Base-by-base conservation (phyloP, 768 basidiomycete species). In the Gymnopilus junonius region DNA sequence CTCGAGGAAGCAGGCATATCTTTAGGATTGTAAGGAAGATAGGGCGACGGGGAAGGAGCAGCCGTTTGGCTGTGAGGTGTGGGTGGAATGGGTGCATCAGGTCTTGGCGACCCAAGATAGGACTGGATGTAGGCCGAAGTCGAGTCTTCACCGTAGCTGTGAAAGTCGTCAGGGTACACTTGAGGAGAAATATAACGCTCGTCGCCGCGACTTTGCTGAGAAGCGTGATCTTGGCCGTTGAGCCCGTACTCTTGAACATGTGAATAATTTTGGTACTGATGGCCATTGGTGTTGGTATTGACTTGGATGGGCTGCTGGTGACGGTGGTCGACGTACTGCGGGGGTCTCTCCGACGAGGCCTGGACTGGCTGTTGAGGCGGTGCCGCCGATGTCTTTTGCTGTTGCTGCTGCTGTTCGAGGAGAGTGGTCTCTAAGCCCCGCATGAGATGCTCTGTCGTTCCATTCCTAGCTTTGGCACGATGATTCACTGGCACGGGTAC, bases 11-110 rank as follows among this genome's bases (percentile, higher is more conserved):
- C 7, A 31, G 48, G 48, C 14, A 29, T n/a, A 51, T 51, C 48
- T 29, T 51, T 51, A 17, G 48, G 48, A 29, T 31, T 20, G 10
- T 51, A 51, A 1, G 59, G 80, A 82, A 1, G 86, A 84, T 21
- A 89, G 71, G 91, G 91, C 1, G 88, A 90, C 0, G 90, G 92
- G 0, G 90, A 88, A 0, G 90, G 89, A 1, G 90, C 89, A 8
- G 88, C 85, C 0, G 90, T 90, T 61, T 90, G 88, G 53, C 85
- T 88, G 58, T 90, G 89, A 3, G 91, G 92, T 0, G 92, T 93
- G 0, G 92, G 91, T 0, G 92, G 92, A 40, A 93, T 83, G 17
- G 92, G 92, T 0, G 90, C 92, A 61, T 87, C 85, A 0, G 90
- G 91, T 0, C 92, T 86, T 3, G 84, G 79, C 1, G 86, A 83